Evolutionary conservation across 305 asterid species (phyloP).

Genomic region (Fraxinus paxiana): DNA sequence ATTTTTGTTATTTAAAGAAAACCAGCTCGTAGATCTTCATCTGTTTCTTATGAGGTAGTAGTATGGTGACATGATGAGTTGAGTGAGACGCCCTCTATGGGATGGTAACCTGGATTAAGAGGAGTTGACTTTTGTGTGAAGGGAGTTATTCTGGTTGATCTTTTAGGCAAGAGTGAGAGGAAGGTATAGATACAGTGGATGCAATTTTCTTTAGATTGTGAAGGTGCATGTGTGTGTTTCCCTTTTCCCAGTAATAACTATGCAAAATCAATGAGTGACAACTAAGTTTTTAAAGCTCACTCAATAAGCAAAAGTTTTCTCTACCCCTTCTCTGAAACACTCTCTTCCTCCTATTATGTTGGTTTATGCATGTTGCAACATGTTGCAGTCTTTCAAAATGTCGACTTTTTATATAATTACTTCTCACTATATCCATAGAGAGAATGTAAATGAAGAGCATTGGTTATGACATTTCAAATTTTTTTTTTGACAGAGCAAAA

Average conservation of each 20-base stretch:
- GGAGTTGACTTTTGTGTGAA: background rate
- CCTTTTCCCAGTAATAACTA: background rate
- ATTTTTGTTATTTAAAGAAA: background rate
- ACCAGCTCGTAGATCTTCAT: background rate
- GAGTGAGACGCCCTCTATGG: background rate
- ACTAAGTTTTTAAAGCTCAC: background rate
- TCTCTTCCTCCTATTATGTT: background rate
- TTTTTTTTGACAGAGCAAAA: background rate
- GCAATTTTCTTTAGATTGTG: background rate
- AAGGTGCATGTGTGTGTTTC: background rate
- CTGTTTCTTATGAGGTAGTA: background rate
- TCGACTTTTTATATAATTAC: background rate
- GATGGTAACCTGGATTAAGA: slow-evolving; percentile 1
- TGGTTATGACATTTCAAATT: background rate
- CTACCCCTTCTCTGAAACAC: background rate
- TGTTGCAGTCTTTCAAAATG: background rate
- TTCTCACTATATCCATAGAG: background rate
- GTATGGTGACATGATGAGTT: background rate
- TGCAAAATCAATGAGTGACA: background rate
- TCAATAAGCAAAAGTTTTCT: background rate
- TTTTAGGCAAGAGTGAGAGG: background rate
- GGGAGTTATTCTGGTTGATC: background rate
- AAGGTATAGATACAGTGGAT: background rate
- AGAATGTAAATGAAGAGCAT: background rate
- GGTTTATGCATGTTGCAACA: background rate